A percentile compares a stretch with the other conserved stretches of the same genome.
Evolutionary conservation across 2,329 filamentous ascomycete genomes (phyloP).

Genomic region (Epicoccum nigrum): DNA sequence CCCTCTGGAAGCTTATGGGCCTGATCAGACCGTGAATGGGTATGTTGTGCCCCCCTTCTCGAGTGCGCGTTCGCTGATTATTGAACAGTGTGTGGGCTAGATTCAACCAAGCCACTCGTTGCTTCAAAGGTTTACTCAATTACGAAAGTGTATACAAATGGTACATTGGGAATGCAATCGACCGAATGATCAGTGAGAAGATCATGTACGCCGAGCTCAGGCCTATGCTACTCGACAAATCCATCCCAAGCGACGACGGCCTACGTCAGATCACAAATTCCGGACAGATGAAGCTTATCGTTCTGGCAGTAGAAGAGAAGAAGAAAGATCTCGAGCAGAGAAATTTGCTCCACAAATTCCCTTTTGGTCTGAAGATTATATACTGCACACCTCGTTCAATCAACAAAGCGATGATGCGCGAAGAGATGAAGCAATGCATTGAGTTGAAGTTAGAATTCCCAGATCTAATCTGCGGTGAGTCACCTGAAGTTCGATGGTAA

Average conservation of each 20-base stretch:
- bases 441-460: conserved; percentile 63
- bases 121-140: conserved; percentile 75
- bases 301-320: conserved; percentile 60
- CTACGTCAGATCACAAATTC: conserved; percentile 58
- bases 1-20: conserved; percentile 64
- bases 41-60: conserved; percentile 45
- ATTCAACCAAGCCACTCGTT: conserved; percentile 73
- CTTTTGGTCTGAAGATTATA: conserved; percentile 70
- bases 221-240: conserved; percentile 72
- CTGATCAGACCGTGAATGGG: conserved; percentile 58
- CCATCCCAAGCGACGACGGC: conserved; percentile 66
- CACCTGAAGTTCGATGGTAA: no score
- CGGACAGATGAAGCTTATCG: conserved; percentile 60
- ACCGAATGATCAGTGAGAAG: conserved; percentile 67
- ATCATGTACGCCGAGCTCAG: conserved; percentile 76
- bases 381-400: conserved; percentile 73
- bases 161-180: conserved; percentile 66
- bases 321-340: conserved; percentile 47
- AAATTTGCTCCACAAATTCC: conserved; percentile 55
- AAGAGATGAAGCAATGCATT: conserved; percentile 66
- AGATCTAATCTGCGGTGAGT: conserved; percentile 67
- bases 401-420: conserved; percentile 52
- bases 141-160: conserved; percentile 66
- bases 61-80: background rate
- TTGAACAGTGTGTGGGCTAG: conserved; percentile 57